Conservation (phyloP, 495 filamentous ascomycete species). For the Annulohypoxylon moriforme region DNA sequence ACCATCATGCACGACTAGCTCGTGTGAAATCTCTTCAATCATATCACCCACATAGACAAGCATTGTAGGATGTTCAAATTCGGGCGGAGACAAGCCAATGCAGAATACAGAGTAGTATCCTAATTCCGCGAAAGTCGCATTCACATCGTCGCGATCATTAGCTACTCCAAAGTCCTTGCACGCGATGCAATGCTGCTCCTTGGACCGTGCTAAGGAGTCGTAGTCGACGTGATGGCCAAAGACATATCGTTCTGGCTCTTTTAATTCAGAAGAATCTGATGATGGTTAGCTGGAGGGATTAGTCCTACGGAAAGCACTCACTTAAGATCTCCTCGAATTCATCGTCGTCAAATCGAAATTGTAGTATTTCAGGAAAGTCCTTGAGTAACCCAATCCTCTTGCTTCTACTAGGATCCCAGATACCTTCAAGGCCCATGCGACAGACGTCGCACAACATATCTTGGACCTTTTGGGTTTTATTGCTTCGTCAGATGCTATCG, state of each 20-base stretch:
- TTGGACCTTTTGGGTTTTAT: background rate
- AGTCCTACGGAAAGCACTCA: background rate
- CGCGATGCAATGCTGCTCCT: constrained; percentile 18
- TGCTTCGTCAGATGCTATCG: background rate
- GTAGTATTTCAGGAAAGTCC: constrained; percentile 31
- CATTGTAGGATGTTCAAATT: constrained; percentile 19
- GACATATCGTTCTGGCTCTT: constrained; percentile 36
- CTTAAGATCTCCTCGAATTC: constrained; percentile 3
- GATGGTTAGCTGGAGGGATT: background rate
- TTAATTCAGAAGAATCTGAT: background rate
- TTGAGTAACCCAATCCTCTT: constrained; percentile 31
- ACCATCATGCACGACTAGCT: constrained; percentile 34
- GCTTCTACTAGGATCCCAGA: constrained; percentile 35
- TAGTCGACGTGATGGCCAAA: constrained; percentile 38
- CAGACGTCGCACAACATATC: constrained; percentile 43
- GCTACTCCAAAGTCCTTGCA: constrained; percentile 17
- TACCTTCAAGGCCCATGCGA: constrained; percentile 41
- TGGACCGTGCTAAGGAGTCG: constrained; percentile 22
- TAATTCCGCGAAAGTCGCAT: constrained; percentile 8
- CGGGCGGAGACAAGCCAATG: background rate
- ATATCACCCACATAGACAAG: constrained; percentile 26
- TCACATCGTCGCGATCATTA: constrained; percentile 20
- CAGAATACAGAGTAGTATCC: constrained; percentile 35
- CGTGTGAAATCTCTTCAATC: constrained; percentile 22
- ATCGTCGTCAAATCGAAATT: constrained; percentile 10